Evolutionary conservation across 768 basidiomycete genomes (phyloP), one percentile per base, ranked within the genome.

Genomic region (Cystofilobasidium macerans): DNA sequence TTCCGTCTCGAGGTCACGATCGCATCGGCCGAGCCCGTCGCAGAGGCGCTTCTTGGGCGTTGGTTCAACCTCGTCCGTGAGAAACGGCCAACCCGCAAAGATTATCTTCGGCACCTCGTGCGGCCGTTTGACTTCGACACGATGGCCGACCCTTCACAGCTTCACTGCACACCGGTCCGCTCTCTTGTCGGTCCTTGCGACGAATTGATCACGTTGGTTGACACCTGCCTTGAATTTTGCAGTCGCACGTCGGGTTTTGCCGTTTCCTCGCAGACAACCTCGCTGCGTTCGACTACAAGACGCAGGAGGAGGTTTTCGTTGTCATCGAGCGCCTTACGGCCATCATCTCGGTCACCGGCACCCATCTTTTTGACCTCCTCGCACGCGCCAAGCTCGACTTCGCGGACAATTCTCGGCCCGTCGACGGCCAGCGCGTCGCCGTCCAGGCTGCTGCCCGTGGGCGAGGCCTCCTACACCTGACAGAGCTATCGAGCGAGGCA

Each of bases 231-330:
- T 53, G 30, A 51, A 22, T 16, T 36, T 18, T 32, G 4, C 69
- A 92, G 86, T 83, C 87, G 68, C 88, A 95, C 71, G 80, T 93
- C 61, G 84, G 86, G 57, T 90, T 97, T 73, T 82, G 82, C 5
- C 85, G 92, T 62, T 99, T 91, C 77, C 88, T 97, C 83, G 86
- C 89, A 0, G 95, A 98, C 74, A 97, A 97, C 72, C 86, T 98
- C 65, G 82, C 92, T 0, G 79, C 86, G 0, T 83, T 99, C 68
- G 92, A 98, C 38, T 98, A 93, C 80, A 97, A 91, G 78, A 89
- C 89, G 0, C 86, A 87, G 71, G 95, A 99, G 75, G 95, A 98
- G 76, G 85, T 86, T 6, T 78, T 97, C 61, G 85, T 87, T 6
- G 85, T 97, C 28, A 83, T 95, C 73, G 87, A 86, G 67, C 81